Evolutionary conservation across 192 early-diverging fungal genomes (phyloP).

Genomic region (Phycomyces blakesleeanus): DNA sequence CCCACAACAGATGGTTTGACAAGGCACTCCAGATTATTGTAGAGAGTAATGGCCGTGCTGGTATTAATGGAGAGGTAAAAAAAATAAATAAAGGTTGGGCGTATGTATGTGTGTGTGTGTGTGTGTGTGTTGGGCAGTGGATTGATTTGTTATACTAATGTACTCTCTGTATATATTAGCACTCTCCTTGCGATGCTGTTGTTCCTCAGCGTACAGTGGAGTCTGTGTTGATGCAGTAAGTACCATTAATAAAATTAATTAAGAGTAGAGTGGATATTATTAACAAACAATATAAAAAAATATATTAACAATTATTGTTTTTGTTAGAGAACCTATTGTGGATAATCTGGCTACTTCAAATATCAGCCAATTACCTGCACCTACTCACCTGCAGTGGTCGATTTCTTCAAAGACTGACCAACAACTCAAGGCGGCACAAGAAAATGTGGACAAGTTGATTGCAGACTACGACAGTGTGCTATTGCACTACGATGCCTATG

Average conservation of each 20-base stretch:
- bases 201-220: slow-evolving; percentile 80
- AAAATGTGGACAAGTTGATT: slow-evolving; percentile 60
- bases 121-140: no score
- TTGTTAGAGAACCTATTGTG: slow-evolving; percentile 13
- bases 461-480: slow-evolving; percentile 69
- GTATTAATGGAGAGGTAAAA: slow-evolving; percentile 86
- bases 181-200: slow-evolving; percentile 90
- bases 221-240: slow-evolving; percentile 62
- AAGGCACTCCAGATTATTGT: slow-evolving; percentile 90
- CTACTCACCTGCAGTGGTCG: slow-evolving; percentile 70
- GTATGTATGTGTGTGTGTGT: no score
- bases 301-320: neutral
- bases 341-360: slow-evolving; percentile 20
- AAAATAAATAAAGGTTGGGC: no score
- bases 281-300: no score
- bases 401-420: slow-evolving; percentile 51
- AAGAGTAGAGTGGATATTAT: no score
- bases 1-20: slow-evolving; percentile 94
- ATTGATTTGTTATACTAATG: no score
- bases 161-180: slow-evolving; percentile 36
- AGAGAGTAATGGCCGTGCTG: slow-evolving; percentile 76
- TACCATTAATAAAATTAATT: neutral
- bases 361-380: slow-evolving; percentile 39
- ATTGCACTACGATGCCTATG: slow-evolving; percentile 70
- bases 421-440: slow-evolving; percentile 59